Evolutionary conservation across 1,139 yeast genomes (phyloP), one percentile per base, ranked within the genome.

Genomic region (Candida frijolesensis): DNA sequence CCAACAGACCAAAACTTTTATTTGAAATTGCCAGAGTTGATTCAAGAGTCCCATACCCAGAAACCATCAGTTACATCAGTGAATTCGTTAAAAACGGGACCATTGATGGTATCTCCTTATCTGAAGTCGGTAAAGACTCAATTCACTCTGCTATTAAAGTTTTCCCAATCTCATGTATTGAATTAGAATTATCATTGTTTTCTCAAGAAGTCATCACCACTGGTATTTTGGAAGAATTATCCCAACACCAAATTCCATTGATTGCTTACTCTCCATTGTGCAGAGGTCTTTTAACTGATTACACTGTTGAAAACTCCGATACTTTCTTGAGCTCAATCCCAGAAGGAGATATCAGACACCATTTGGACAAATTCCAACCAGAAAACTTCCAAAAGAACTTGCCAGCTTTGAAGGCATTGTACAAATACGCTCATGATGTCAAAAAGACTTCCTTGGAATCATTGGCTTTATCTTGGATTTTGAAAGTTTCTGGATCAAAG

Each of bases 211-310:
- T 85, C 33, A 62, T 83, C 39, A 55, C 67, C 9, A 82, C 86
- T 60, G 96, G 92, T 1, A 77, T 86, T 18, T 78, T 85, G 54
- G 77, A 74, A 14, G 85, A 84, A 52, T 71, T 79, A 38, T 63
- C 76, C 12, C 57, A 60, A 45, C 62, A 63, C 38, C 72, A 72
- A n/a, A 78, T 89, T 51, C 87, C 94, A 8, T 72, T 89, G 37
- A 70, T 87, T 54, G 89, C 92, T 27, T 89, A 90, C 68, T 86
- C 96, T 27, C 96, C 96, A 40, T 74, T 90, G 54, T 85, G 90
- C n/a, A 76, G 88, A 60, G 96, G 97, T 0, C 68, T 84, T 51
- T 76, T 90, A 53, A 85, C 95, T 7, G 95, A 94, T 51, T 56
- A 56, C 46, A 61, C 71, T 15, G 78, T 82, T 51, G 79, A 70